phyloP scores from a whole-genome alignment of 805 yeast species.

The Suhomyces prunicola region DNA sequence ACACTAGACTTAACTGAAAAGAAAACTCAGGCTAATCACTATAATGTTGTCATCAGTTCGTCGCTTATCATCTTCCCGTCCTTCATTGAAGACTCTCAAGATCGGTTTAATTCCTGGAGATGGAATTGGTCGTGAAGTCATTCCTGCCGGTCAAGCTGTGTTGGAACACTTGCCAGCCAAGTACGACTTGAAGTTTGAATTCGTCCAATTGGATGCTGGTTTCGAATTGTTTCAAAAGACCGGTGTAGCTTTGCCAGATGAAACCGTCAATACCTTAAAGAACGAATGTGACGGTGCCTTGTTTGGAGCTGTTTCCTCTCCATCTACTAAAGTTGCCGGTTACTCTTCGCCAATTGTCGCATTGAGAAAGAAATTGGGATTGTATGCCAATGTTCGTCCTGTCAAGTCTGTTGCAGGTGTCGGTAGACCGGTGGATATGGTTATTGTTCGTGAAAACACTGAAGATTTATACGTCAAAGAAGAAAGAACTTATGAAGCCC shows the following conservation, averaged over 20 bases:
- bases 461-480: constrained; percentile 96
- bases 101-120: constrained; percentile 92
- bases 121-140: constrained; percentile 96
- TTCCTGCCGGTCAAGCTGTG: constrained; percentile 91
- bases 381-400: constrained; percentile 96
- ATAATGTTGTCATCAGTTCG: constrained; percentile 22
- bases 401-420: constrained; percentile 87
- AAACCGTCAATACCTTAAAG: constrained; percentile 75
- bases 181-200: constrained; percentile 76
- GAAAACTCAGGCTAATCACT: neutral
- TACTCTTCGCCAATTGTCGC: constrained; percentile 99
- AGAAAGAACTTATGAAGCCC: constrained; percentile 69
- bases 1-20: neutral
- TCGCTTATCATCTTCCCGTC: constrained; percentile 33
- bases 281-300: constrained; percentile 93
- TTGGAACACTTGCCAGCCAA: constrained; percentile 78
- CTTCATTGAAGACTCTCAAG: constrained; percentile 33
- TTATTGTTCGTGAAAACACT: constrained; percentile 97
- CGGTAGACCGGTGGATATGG: constrained; percentile 92
- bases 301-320: constrained; percentile 96
- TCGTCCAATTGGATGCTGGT: constrained; percentile 88
- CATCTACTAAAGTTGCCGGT: constrained; percentile 89
- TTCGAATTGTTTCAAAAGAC: constrained; percentile 89
- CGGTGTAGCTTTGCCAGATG: constrained; percentile 95
- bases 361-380: constrained; percentile 90